Base-by-base conservation (phyloP, 805 yeast species). In the Wickerhamomyces alni region DNA sequence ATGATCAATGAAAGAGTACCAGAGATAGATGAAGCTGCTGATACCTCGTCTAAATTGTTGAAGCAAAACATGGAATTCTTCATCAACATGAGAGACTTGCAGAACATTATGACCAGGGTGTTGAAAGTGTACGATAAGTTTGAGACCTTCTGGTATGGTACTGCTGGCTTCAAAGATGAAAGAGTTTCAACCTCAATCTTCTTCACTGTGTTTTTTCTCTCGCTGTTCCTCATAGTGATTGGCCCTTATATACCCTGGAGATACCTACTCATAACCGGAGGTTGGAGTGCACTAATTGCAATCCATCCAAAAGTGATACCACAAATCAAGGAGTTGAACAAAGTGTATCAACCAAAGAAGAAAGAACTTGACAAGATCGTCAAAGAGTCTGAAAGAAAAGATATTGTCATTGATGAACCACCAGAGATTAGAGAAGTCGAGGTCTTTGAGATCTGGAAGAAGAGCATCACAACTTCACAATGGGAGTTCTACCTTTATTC, bases 81-180 rank as follows among this genome's bases (percentile, higher is more conserved):
- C 4, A 57, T 79, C 42, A 85, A 82, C 48, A 69, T 86, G 79
- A 69, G 85, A 41, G 91, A 85, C 52, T 64, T 85, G 21, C 95
- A 87, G 56, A 76, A 77, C 44, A 59, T 77, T 27, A 74, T 86
- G 15, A 65, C 81, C 0, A 74, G 73, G 38, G 42, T 81, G 8
- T 66, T 85, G 19, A 61, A 66, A 13, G 53, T 68, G 0, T 61
- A 76, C 37, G 79, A 80, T 17, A 58, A 63, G 15, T 58, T 74
- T 8, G 87, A 84, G 42, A 62, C 62, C 27, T 70, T 78, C 39
- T 65, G 79, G 50, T 72, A 67, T 49, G 82, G 80, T 11, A 69
- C 81, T 5, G 83, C 83, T 22, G 82, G 82, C 9, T 87, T 87
- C 54, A 70, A 68, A 46, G 83, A 86, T 55, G 94, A 86, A 49